Conservation (phyloP, 805 yeast genomes). For the Isabelozyma heimii region DNA sequence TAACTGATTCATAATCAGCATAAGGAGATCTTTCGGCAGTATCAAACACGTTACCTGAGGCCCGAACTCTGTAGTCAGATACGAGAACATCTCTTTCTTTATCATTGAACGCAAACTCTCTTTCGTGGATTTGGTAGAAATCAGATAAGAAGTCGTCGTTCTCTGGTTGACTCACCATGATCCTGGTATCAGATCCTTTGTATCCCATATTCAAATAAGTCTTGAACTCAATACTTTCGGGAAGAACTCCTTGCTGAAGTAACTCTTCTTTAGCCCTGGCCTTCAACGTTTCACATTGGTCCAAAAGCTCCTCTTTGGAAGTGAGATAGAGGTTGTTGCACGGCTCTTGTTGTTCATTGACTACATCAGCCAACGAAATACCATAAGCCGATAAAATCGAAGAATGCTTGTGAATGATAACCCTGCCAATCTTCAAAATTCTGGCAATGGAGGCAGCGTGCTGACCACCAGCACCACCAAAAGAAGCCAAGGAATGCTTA, state of each 20-base stretch:
- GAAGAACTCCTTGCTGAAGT: slow-evolving; percentile 9
- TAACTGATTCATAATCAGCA: slow-evolving; percentile 15
- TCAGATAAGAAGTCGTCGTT: slow-evolving; percentile 34
- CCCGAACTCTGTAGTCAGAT: slow-evolving; percentile 73
- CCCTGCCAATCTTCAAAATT: slow-evolving; percentile 63
- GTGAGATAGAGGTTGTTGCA: slow-evolving; percentile 42
- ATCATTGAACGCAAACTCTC: slow-evolving; percentile 68
- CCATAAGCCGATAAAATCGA: slow-evolving; percentile 87
- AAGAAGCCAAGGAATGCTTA: slow-evolving; percentile 71
- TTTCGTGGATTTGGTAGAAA: slow-evolving; percentile 55
- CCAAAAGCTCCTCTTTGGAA: slow-evolving; percentile 13
- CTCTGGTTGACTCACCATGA: slow-evolving; percentile 20
- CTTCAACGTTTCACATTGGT: slow-evolving; percentile 10
- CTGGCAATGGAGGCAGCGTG: slow-evolving; percentile 78
- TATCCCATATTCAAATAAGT: slow-evolving; percentile 18
- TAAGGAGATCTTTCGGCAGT: slow-evolving; percentile 51
- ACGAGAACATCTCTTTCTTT: slow-evolving; percentile 58
- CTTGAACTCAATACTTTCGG: slow-evolving; percentile 5
- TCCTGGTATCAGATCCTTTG: slow-evolving; percentile 23
- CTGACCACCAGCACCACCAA: slow-evolving; percentile 96
- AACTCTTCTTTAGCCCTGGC: slow-evolving; percentile 8
- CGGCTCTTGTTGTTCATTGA: slow-evolving; percentile 76
- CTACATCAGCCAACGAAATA: slow-evolving; percentile 83
- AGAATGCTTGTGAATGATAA: slow-evolving; percentile 76
- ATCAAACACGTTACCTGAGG: slow-evolving; percentile 53